Conservation (phyloP, 202 grass and related monocot genomes). For the Setaria italica region DNA sequence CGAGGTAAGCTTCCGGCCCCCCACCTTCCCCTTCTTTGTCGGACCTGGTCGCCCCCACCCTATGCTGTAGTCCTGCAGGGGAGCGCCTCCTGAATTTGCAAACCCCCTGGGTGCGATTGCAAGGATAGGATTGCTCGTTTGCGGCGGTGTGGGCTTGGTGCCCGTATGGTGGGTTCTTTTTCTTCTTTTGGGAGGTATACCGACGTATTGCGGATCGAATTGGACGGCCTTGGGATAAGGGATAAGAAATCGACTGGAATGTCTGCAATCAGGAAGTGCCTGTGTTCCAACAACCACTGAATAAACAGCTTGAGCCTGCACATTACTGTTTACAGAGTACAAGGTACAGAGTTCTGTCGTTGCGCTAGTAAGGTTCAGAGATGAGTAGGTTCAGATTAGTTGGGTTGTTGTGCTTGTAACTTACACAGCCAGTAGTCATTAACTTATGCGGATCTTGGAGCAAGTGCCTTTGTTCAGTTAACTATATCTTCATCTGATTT, state of each 20-base stretch:
- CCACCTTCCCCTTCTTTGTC: background rate
- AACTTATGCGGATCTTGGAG: background rate
- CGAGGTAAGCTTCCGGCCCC: slow-evolving; percentile 18
- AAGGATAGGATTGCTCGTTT: background rate
- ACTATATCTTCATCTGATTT: background rate
- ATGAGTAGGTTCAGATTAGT: background rate
- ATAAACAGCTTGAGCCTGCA: background rate
- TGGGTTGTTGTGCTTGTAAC: background rate
- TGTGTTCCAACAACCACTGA: background rate
- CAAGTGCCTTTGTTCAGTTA: background rate
- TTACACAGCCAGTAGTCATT: background rate
- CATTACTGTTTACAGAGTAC: background rate
- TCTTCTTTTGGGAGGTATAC: background rate
- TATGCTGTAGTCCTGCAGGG: no score
- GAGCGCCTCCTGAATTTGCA: background rate
- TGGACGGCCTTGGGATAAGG: background rate
- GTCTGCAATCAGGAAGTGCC: background rate
- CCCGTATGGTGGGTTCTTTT: background rate
- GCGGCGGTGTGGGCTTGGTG: background rate
- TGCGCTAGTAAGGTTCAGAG: background rate
- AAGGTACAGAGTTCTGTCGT: background rate
- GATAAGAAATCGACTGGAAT: background rate
- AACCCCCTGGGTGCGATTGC: background rate
- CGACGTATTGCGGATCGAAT: background rate
- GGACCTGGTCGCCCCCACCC: background rate